Evolutionary conservation across 805 yeast species (phyloP).

Genomic region (Cyberlindnera meyerae): DNA sequence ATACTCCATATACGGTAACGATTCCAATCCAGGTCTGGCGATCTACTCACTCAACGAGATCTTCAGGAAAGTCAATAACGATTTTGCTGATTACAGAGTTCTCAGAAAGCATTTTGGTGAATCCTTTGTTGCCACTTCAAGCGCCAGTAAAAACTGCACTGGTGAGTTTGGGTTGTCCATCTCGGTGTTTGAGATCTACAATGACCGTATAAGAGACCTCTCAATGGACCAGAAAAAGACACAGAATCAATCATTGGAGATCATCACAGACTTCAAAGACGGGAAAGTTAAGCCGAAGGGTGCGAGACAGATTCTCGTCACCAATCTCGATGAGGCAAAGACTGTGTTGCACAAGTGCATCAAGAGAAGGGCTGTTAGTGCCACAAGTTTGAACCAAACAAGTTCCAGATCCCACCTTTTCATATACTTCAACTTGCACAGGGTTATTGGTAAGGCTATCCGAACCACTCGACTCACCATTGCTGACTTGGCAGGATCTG

Average conservation of each 20-base stretch:
- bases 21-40: slow-evolving; percentile 33
- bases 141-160: slow-evolving; percentile 15
- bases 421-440: slow-evolving; percentile 37
- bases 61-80: slow-evolving; percentile 26
- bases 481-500: slow-evolving; percentile 52
- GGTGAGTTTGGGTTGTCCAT: slow-evolving; percentile 37
- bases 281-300: slow-evolving; percentile 41
- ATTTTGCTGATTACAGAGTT: slow-evolving; percentile 14
- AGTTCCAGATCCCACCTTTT: slow-evolving; percentile 54
- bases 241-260: slow-evolving; percentile 32
- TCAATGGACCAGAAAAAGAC: slow-evolving; percentile 26
- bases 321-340: slow-evolving; percentile 33
- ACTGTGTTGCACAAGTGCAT: slow-evolving; percentile 36
- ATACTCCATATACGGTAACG: slow-evolving; percentile 33
- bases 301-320: slow-evolving; percentile 35
- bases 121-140: slow-evolving; percentile 19
- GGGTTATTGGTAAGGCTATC: slow-evolving; percentile 21
- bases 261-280: slow-evolving; percentile 39
- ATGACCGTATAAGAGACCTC: slow-evolving; percentile 40
- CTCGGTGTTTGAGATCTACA: slow-evolving; percentile 50
- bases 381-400: slow-evolving; percentile 39
- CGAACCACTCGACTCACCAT: slow-evolving; percentile 38
- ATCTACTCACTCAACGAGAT: slow-evolving; percentile 31
- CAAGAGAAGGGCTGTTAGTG: slow-evolving; percentile 34
- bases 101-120: slow-evolving; percentile 24